These are phyloP conservation scores for Keithomyces neogunnii DNA, from an alignment of 2,329 filamentous ascomycete genomes.

Conservation along the genomic window DNA sequence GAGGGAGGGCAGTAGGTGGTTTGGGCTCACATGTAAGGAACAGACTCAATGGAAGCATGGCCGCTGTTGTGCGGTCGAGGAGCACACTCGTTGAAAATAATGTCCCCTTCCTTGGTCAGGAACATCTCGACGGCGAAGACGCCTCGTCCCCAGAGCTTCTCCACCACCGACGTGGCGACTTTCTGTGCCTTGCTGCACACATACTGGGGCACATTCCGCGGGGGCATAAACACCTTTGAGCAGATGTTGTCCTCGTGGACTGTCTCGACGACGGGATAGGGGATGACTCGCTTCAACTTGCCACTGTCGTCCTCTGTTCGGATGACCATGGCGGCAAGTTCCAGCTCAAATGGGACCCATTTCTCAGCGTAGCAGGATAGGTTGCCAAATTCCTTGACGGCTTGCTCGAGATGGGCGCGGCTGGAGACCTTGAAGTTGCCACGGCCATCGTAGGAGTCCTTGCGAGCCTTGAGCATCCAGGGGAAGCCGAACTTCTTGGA, in stretches of 20 bases:
- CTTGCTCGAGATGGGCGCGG: conserved; percentile 45
- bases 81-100: conserved; percentile 29
- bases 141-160: conserved; percentile 75
- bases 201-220: conserved; percentile 55
- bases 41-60: conserved; percentile 91
- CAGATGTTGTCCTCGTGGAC: conserved; percentile 94
- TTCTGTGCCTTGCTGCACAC: conserved; percentile 60
- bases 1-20: too few relatives aligned
- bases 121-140: conserved; percentile 98
- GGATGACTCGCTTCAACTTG: conserved; percentile 42
- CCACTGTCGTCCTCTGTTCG: conserved; percentile 66
- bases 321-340: conserved; percentile 91
- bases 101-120: conserved; percentile 58
- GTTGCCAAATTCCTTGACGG: conserved; percentile 59
- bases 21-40: conserved; percentile 49
- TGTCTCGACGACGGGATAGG: conserved; percentile 89
- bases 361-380: conserved; percentile 80
- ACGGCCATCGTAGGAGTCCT: conserved; percentile 86
- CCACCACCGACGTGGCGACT: conserved; percentile 71
- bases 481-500: conserved; percentile 65
- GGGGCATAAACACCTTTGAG: conserved; percentile 83
- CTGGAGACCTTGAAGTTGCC: conserved; percentile 49
- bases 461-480: conserved; percentile 87
- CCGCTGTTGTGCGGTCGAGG: conserved; percentile 82
- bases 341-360: conserved; percentile 77